Evolutionary conservation across 1,284 basidiomycete species (phyloP).

Genomic region (Cryptococcus amylolentus): DNA sequence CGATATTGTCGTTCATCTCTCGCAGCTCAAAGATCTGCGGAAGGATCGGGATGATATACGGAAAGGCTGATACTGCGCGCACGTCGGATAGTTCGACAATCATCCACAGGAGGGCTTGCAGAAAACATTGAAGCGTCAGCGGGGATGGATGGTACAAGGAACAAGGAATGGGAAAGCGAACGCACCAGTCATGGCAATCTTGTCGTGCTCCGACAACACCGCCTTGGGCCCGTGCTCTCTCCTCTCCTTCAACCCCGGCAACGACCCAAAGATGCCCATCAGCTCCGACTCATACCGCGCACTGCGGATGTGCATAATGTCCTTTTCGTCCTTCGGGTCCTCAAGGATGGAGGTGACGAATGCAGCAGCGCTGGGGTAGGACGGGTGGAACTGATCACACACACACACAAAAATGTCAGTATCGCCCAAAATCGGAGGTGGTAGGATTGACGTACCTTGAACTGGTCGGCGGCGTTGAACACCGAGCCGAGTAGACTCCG

Average conservation of each 20-base stretch:
- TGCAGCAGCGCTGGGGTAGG: conserved; percentile 62
- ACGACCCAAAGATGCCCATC: conserved; percentile 55
- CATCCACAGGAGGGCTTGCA: conserved; percentile 66
- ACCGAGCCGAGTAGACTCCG: conserved; percentile 67
- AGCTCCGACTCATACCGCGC: conserved; percentile 60
- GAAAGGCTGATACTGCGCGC: conserved; percentile 69
- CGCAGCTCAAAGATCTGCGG: conserved; percentile 50
- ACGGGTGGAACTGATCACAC: conserved; percentile 57
- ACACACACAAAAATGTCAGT: conserved; percentile 53
- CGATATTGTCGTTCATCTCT: conserved; percentile 49
- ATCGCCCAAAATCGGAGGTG: conserved; percentile 50
- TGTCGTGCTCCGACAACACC: conserved; percentile 82
- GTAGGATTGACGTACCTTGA: conserved; percentile 56
- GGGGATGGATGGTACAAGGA: neutral
- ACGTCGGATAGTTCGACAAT: conserved; percentile 68
- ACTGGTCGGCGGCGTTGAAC: conserved; percentile 64
- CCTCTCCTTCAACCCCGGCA: conserved; percentile 67
- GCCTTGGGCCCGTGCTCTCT: conserved; percentile 80
- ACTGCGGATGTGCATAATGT: conserved; percentile 69
- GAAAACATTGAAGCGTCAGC: conserved; percentile 3
- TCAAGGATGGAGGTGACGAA: conserved; percentile 63
- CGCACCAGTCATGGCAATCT: conserved; percentile 60
- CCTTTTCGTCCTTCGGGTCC: conserved; percentile 56
- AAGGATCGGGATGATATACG: conserved; percentile 69
- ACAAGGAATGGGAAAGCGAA: too few relatives aligned